Conservation (phyloP, 768 basidiomycete genomes). For the Pleurotus sapidus region DNA sequence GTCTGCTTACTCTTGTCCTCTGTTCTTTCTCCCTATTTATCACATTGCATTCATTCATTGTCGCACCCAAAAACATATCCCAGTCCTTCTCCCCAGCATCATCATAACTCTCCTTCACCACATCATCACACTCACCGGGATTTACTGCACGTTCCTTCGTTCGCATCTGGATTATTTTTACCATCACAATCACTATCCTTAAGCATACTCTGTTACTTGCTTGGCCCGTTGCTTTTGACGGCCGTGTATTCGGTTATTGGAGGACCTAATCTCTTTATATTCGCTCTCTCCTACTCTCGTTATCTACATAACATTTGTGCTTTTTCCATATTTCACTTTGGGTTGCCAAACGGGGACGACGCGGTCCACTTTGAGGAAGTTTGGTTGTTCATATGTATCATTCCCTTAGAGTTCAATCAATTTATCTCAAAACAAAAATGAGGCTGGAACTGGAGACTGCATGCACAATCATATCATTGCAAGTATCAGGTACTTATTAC, state of each 20-base stretch:
- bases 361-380: constrained; percentile 30
- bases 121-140: neutral
- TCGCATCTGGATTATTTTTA: constrained; percentile 10
- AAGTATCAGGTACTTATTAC: no score
- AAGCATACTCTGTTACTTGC: neutral
- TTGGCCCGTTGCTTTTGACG: neutral
- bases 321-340: constrained; percentile 25
- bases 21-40: constrained; percentile 8
- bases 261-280: constrained; percentile 15
- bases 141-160: constrained; percentile 10
- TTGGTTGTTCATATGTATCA: constrained; percentile 35
- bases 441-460: no score
- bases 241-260: constrained; percentile 27
- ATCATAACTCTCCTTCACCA: neutral
- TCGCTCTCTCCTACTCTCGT: constrained; percentile 15
- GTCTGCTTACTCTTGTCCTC: constrained; percentile 3
- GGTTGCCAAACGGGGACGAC: constrained; percentile 26
- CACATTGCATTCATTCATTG: constrained; percentile 2
- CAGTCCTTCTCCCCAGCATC: neutral
- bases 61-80: constrained; percentile 2
- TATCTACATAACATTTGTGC: constrained; percentile 26
- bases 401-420: constrained; percentile 33
- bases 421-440: constrained; percentile 16
- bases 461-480: no score
- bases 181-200: constrained; percentile 7